Evolutionary conservation across 768 basidiomycete species (phyloP).

Genomic region (Sistotremastrum suecicum): DNA sequence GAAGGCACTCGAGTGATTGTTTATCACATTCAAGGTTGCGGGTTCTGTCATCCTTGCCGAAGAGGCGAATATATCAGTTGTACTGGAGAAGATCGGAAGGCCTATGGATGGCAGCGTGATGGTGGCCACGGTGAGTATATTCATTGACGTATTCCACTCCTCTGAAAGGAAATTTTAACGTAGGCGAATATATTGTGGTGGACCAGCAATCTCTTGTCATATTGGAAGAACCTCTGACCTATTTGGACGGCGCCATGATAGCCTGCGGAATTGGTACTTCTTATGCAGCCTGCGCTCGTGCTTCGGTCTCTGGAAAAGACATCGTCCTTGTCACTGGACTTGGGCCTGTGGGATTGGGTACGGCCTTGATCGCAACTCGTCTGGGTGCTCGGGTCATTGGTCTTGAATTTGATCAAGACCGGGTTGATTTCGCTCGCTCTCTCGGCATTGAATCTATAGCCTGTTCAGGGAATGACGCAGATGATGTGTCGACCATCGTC

Average conservation of each 20-base stretch:
- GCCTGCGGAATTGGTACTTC: conserved; percentile 1
- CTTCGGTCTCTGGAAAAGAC: neutral
- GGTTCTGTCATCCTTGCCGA: neutral
- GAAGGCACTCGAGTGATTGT: neutral
- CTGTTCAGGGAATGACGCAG: neutral
- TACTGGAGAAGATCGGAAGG: neutral
- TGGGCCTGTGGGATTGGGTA: neutral
- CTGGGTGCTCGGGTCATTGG: neutral
- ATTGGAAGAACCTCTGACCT: neutral
- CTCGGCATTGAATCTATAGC: neutral
- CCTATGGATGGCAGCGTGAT: conserved; percentile 1
- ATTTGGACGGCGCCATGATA: conserved; percentile 1
- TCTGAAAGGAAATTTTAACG: neutral
- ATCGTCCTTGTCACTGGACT: neutral
- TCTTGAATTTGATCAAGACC: neutral
- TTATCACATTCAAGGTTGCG: conserved; percentile 1
- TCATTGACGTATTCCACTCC: neutral
- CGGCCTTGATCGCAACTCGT: neutral
- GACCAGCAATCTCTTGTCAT: neutral
- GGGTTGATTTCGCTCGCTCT: neutral
- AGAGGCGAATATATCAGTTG: neutral
- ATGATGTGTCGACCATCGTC: neutral
- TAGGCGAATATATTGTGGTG: neutral
- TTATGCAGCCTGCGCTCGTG: neutral
- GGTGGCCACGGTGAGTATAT: conserved; percentile 1